Conservation (phyloP, 1,284 basidiomycete genomes). For the Leccinum subspadiceum region DNA sequence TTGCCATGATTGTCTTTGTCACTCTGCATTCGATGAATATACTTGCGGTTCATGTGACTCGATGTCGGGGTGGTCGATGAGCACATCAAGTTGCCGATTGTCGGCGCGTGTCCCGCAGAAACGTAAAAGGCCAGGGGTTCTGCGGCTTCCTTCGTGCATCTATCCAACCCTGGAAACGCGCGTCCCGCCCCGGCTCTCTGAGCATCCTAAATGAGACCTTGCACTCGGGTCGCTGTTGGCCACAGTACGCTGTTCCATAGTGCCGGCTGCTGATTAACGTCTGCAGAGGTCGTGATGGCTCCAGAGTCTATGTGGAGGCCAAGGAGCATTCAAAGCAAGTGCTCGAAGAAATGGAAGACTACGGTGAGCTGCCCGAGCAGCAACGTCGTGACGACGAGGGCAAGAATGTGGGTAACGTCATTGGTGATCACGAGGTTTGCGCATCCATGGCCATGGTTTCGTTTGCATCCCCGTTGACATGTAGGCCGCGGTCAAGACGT, state of each 20-base stretch:
- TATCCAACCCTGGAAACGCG: conserved; percentile 22
- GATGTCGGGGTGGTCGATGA: background rate
- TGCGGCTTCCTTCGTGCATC: background rate
- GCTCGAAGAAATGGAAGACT: conserved; percentile 38
- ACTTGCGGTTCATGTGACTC: background rate
- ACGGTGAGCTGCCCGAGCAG: conserved; percentile 19
- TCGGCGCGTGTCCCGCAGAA: conserved; percentile 11
- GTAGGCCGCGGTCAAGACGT: conserved; percentile 36
- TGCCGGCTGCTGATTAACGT: background rate
- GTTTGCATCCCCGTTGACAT: background rate
- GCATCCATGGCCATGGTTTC: background rate
- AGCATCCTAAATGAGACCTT: conserved; percentile 1
- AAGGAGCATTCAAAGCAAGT: conserved; percentile 49
- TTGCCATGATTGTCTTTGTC: conserved; percentile 32
- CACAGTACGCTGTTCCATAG: conserved; percentile 7
- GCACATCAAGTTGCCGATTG: background rate
- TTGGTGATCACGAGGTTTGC: conserved; percentile 29
- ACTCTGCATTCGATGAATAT: background rate
- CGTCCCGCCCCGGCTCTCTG: background rate
- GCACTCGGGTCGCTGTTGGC: conserved; percentile 7
- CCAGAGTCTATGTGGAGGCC: conserved; percentile 41
- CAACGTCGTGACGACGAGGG: background rate
- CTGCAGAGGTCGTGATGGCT: conserved; percentile 20
- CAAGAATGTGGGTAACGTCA: conserved; percentile 24
- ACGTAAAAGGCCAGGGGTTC: conserved; percentile 8